Evolutionary conservation across 2,329 filamentous ascomycete species (phyloP).

Genomic region (Ophiobolus disseminans): DNA sequence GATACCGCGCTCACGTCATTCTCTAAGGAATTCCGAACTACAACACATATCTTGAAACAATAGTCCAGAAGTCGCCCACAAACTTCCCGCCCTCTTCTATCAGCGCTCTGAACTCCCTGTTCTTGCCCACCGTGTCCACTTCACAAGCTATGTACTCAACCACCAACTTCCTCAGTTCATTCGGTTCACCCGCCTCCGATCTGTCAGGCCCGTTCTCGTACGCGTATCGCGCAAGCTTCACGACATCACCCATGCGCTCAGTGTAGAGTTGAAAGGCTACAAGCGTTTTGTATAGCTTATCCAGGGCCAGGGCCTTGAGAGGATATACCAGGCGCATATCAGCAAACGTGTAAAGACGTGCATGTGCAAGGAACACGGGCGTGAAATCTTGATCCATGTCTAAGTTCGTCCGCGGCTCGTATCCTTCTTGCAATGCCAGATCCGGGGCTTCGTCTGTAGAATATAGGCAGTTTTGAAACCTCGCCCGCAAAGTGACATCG

Average conservation of each 20-base stretch:
- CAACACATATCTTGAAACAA: neutral
- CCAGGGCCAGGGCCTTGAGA: constrained; percentile 29
- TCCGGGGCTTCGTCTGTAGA: neutral
- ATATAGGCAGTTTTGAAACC: constrained; percentile 4
- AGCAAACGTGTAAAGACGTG: constrained; percentile 38
- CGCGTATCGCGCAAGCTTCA: constrained; percentile 32
- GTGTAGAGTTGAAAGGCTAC: constrained; percentile 29
- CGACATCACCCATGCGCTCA: constrained; percentile 29
- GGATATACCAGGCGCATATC: constrained; percentile 28
- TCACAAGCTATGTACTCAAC: constrained; percentile 33
- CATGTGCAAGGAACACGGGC: constrained; percentile 36
- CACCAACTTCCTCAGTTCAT: constrained; percentile 32
- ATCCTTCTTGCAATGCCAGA: neutral
- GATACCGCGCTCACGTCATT: too few relatives aligned
- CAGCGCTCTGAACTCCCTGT: constrained; percentile 20
- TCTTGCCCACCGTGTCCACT: constrained; percentile 22
- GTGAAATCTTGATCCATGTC: constrained; percentile 22
- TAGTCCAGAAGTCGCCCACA: constrained; percentile 24
- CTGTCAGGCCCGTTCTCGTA: constrained; percentile 24
- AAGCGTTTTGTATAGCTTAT: constrained; percentile 40
- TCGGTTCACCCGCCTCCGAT: constrained; percentile 14
- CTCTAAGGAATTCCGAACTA: too few relatives aligned
- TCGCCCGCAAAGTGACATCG: neutral
- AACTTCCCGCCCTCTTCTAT: constrained; percentile 38
- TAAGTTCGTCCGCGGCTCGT: constrained; percentile 10